phyloP scores from a whole-genome alignment of 441 rosid species.

The Heliophila coronopifolia region DNA sequence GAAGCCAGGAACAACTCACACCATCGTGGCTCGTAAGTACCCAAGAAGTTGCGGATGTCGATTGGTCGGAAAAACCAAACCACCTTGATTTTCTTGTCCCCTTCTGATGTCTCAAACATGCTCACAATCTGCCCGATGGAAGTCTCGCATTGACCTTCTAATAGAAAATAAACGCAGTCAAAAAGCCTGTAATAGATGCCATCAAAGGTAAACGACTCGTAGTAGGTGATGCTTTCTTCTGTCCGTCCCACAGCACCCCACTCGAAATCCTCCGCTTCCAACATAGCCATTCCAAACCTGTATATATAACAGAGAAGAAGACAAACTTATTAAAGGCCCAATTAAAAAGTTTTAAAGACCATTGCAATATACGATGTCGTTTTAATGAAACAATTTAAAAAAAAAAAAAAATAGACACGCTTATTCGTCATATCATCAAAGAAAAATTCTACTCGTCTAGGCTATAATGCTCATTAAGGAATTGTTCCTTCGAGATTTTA shows the following conservation, averaged over 20 bases:
- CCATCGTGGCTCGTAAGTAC: conserved; percentile 40
- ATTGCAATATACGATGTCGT: too few relatives aligned
- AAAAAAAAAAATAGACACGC: too few relatives aligned
- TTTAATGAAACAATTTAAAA: too few relatives aligned
- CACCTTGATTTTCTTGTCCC: conserved; percentile 40
- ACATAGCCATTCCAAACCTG: too few relatives aligned
- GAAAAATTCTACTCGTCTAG: too few relatives aligned
- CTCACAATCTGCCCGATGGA: conserved; percentile 44
- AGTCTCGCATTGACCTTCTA: conserved; percentile 26
- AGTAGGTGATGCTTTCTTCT: conserved; percentile 23
- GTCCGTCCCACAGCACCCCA: conserved; percentile 40
- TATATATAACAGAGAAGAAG: too few relatives aligned
- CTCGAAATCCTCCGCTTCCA: too few relatives aligned
- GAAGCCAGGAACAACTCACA: conserved; percentile 57
- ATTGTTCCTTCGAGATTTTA: too few relatives aligned
- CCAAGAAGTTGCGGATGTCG: conserved; percentile 38
- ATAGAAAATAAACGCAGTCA: conserved; percentile 36
- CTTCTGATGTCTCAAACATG: conserved; percentile 37
- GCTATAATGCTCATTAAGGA: too few relatives aligned
- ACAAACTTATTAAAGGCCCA: too few relatives aligned
- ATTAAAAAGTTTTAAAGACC: too few relatives aligned
- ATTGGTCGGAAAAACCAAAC: conserved; percentile 53
- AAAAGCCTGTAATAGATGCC: conserved; percentile 41
- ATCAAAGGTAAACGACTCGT: conserved; percentile 36
- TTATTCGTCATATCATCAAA: too few relatives aligned